Evolutionary conservation across 176 grass and related monocot genomes (phyloP), one percentile per base, ranked within the genome.

Genomic region (Aegilops longissima): DNA sequence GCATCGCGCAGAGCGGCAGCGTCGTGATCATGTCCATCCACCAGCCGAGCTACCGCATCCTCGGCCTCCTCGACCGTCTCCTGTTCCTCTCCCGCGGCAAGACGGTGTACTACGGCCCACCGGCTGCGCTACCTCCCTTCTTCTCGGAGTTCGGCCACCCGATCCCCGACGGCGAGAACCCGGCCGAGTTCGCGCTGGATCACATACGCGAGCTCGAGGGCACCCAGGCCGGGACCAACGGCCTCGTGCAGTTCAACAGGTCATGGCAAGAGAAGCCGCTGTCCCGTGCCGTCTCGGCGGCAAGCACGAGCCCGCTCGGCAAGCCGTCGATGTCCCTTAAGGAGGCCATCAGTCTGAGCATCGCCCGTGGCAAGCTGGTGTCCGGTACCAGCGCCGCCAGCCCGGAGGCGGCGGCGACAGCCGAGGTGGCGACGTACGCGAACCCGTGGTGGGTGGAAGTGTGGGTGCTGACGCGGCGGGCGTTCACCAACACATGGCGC

Each of bases 401-500:
- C n/a, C 10, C 79, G 12, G 16, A 85, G 11, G 17, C 81, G 33
- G 7, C 66, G 6, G 14, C 18, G 40, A 45, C 67, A 12, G 16
- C 70, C 1, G 23, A 89, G n/a, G 80, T 97, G 14, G 76, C 72
- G 8, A 92, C 85, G 71, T 89, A 92, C 83, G 90, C 95, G 34
- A 97, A 97, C 75, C 92, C 95, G 5, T 92, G 89, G 66, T 97
- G 95, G 95, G 86, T 85, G 58, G 95, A 97, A 83, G 80, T 91
- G 73, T 82, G 88, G 6, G 95, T 94, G 66, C 86, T 97, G 59
- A 92, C 88, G 4, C 86, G 89, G 31, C 86, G 95, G 0, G 77
- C 92, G 39, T 90, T 90, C 88, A 97, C 92, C 6, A 97, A 94
- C 86, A 91, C 81, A n/a, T 83, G 86, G 52, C 90, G 92, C 56